These are phyloP conservation scores for Chernovozyma aurita DNA, from an alignment of 1,139 yeast genomes.

Conservation along the genomic window DNA sequence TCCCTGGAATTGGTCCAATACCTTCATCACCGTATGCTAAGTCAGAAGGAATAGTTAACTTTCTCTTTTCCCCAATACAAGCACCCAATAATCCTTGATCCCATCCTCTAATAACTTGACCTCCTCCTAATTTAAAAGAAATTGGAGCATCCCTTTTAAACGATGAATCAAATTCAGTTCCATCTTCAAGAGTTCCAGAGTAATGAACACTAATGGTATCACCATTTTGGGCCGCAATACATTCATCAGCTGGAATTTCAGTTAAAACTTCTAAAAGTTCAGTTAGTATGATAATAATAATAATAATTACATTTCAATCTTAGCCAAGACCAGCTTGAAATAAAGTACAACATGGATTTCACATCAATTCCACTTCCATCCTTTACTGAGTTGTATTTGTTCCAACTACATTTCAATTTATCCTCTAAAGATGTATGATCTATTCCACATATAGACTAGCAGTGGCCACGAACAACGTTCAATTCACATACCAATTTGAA, in stretches of 20 bases:
- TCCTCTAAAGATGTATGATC: too few species aligned
- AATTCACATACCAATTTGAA: slow-evolving; percentile 25
- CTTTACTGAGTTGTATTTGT: too few species aligned
- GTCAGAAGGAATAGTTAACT: slow-evolving; percentile 69
- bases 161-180: slow-evolving; percentile 74
- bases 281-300: too few species aligned
- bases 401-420: too few species aligned
- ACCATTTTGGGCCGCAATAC: slow-evolving; percentile 59
- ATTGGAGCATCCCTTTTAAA: slow-evolving; percentile 61
- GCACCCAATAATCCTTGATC: slow-evolving; percentile 72
- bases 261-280: slow-evolving; percentile 34
- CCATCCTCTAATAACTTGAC: slow-evolving; percentile 85
- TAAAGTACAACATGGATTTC: too few species aligned
- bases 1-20: slow-evolving; percentile 66
- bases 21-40: slow-evolving; percentile 77
- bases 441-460: too few species aligned
- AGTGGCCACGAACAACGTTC: too few species aligned
- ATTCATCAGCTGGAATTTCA: slow-evolving; percentile 44
- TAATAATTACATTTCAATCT: too few species aligned
- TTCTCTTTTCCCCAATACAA: slow-evolving; percentile 87
- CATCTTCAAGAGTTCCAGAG: slow-evolving; percentile 65
- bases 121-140: slow-evolving; percentile 63
- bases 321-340: too few species aligned
- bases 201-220: slow-evolving; percentile 72
- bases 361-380: too few species aligned